These are phyloP conservation scores for Thielaviopsis ethacetica DNA, from an alignment of 2,329 filamentous ascomycete genomes.

Conservation along the genomic window DNA sequence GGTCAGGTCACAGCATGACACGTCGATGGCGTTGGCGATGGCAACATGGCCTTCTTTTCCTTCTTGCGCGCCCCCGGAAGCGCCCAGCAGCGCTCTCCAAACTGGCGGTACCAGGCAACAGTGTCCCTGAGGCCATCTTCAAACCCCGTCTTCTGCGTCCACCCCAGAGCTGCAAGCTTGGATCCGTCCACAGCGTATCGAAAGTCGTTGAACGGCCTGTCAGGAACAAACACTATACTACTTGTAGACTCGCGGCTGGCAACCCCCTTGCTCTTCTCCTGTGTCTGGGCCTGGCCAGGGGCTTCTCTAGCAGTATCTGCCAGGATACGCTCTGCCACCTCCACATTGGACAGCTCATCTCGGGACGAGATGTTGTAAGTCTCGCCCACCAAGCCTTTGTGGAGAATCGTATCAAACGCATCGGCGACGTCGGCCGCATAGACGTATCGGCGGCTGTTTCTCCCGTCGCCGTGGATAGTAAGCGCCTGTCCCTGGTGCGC, in stretches of 20 bases:
- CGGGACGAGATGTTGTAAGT: constrained; percentile 70
- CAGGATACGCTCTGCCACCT: background rate
- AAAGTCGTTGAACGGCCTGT: constrained; percentile 64
- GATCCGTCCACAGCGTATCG: constrained; percentile 56
- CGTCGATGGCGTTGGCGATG: background rate
- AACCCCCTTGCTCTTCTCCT: too few relatives aligned
- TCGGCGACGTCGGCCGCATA: constrained; percentile 67
- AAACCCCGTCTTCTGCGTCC: constrained; percentile 51
- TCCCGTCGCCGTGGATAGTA: constrained; percentile 61
- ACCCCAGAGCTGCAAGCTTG: constrained; percentile 50
- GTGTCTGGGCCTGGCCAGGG: background rate
- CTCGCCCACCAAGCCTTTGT: constrained; percentile 57
- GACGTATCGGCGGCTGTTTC: constrained; percentile 57
- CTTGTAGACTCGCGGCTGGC: too few relatives aligned
- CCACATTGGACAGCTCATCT: constrained; percentile 59
- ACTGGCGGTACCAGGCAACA: constrained; percentile 53
- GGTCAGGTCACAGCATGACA: background rate
- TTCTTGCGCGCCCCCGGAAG: background rate
- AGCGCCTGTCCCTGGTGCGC: constrained; percentile 50
- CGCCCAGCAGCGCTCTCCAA: constrained; percentile 55
- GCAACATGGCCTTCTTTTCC: background rate
- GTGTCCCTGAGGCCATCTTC: constrained; percentile 46
- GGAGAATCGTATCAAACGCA: constrained; percentile 70
- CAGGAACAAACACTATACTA: constrained; percentile 42
- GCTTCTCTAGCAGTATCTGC: background rate